Evolutionary conservation across 1,284 basidiomycete species (phyloP), one percentile per base, ranked within the genome.

Genomic region (Nidula niveotomentosa): DNA sequence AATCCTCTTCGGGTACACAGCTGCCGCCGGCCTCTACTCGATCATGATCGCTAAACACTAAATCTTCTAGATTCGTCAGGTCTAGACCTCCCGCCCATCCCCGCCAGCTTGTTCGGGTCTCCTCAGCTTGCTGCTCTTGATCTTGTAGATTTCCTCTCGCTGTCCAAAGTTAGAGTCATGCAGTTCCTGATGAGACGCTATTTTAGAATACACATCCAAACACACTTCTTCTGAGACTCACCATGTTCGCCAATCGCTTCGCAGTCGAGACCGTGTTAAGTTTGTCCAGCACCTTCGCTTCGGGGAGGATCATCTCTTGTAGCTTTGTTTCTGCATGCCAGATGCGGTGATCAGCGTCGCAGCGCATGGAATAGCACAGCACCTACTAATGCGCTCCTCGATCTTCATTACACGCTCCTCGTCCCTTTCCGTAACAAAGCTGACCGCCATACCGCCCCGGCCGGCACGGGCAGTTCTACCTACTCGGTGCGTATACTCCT

Each of bases 391-490:
- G 39, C 93, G 86, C 47, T 84, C 81, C 72, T 99, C 97, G 59
- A 99, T 92, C 55, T 74, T 80, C 62, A 93, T 69, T 37, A 99
- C 83, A 48, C 91, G 79, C 59, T 94, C 88, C 62, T 97, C 93
- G 66, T 99, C 96, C 46, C 85, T 77, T 73, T 99, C 96, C 2
- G 95, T 97, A 52, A 99, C 92, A 66, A 99, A 93, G 62, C 94
- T 98, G 46, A 99, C 81, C 0, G 94, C 94, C 54, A 94, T 79
- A 67, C 97, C 97, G 3, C 86, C 88, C 64, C 86, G 83, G 5
- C 96, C 96, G n/a, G 91, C 93, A 65, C 97, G 88, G 35, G 96
- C 97, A 10, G 97, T 99, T 64, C 97, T 78, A 41, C 90, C 90
- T 9, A 91, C 90, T n/a, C 88, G 80, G 70, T 92, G 90, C 9